A percentile compares a stretch with the other conserved stretches of the same genome.
Conservation (phyloP, 176 grass and related monocot genomes). For the Neostapfia colusana region DNA sequence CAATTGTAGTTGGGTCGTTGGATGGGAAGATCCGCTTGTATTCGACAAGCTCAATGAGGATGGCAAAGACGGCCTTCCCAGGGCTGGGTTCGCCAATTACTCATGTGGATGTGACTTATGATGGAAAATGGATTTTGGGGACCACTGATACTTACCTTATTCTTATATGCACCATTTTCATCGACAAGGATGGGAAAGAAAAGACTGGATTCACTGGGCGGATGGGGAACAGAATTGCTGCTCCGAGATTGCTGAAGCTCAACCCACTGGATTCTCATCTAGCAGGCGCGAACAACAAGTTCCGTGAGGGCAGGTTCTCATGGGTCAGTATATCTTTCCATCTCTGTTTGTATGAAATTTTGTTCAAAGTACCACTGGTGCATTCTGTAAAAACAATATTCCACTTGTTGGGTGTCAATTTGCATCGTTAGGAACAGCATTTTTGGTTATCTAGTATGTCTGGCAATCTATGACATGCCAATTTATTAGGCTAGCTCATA, state of each 20-base stretch:
- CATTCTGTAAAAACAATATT: neutral
- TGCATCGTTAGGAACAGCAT: neutral
- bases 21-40: conserved; percentile 95
- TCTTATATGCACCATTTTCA: conserved; percentile 82
- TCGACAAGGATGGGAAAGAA: conserved; percentile 88
- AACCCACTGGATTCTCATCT: conserved; percentile 74
- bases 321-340: conserved; percentile 57
- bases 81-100: conserved; percentile 88
- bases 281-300: conserved; percentile 65
- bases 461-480: neutral
- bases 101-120: conserved; percentile 90
- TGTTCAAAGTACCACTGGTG: conserved; percentile 13
- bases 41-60: conserved; percentile 95
- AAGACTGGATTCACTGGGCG: conserved; percentile 76
- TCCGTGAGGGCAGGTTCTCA: conserved; percentile 78
- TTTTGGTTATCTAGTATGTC: conserved; percentile 3
- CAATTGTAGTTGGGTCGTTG: conserved; percentile 85
- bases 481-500: neutral
- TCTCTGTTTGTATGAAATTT: conserved; percentile 16
- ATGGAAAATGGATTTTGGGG: conserved; percentile 84
- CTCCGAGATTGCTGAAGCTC: conserved; percentile 83
- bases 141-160: conserved; percentile 81
- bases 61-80: conserved; percentile 95
- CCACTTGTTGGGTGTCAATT: neutral
- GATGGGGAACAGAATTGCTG: conserved; percentile 91